A percentile compares a stretch with the other conserved stretches of the same genome.
Evolutionary conservation across 306 rosid species (phyloP).

Genomic region (Medicago arabica): DNA sequence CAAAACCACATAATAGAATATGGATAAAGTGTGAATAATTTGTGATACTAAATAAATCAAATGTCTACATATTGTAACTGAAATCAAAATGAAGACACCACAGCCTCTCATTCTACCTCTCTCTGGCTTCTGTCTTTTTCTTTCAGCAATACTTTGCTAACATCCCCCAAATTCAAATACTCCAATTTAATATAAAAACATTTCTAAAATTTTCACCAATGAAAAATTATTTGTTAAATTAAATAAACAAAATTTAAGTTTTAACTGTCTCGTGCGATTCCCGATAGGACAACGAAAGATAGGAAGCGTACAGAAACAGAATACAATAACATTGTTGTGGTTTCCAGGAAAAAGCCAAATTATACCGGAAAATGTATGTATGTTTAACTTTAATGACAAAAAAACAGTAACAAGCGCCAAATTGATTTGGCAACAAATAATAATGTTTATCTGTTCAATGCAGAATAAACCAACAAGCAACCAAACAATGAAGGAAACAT

Average conservation of each 20-base stretch:
- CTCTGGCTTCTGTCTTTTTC: slow-evolving; percentile 10
- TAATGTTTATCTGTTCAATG: slow-evolving; percentile 9
- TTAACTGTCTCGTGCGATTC: no score
- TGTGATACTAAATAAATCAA: slow-evolving; percentile 1
- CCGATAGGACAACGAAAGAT: slow-evolving; percentile 2
- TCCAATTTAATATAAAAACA: neutral
- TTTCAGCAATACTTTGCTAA: neutral
- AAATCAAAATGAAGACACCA: neutral
- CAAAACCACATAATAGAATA: slow-evolving; percentile 60
- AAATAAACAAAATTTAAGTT: no score
- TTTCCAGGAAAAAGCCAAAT: neutral
- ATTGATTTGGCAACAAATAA: neutral
- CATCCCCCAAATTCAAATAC: neutral
- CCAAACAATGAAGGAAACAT: neutral
- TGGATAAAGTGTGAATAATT: slow-evolving; percentile 49
- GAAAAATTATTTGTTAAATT: neutral
- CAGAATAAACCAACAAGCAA: neutral
- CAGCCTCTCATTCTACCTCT: neutral
- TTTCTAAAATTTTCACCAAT: no score
- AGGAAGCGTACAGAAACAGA: neutral
- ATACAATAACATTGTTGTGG: neutral
- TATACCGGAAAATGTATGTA: neutral
- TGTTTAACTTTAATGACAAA: neutral
- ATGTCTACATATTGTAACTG: neutral
- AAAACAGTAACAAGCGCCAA: slow-evolving; percentile 9